Conservation (phyloP, 2,329 filamentous ascomycete genomes). For the Aspergillus hortae region DNA sequence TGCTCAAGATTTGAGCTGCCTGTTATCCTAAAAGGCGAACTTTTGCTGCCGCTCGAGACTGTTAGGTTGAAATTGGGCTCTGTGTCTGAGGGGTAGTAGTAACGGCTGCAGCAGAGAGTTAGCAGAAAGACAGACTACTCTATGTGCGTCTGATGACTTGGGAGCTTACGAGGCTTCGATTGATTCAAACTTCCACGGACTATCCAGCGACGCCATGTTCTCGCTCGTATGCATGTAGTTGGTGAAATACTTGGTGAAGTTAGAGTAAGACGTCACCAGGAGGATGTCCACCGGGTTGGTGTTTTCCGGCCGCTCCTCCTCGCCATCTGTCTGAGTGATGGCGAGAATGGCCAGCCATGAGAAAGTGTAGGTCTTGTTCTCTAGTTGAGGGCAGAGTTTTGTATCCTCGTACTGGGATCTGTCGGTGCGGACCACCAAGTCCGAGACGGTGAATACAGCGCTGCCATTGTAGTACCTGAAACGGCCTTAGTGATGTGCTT, state of each 20-base stretch:
- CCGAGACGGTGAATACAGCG: background rate
- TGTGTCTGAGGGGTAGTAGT: background rate
- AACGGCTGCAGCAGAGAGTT: background rate
- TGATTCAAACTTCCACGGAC: background rate
- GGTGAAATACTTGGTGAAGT: background rate
- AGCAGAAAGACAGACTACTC: no score
- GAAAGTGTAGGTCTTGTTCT: background rate
- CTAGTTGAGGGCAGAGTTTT: background rate
- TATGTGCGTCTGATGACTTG: no score
- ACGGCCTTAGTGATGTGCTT: background rate
- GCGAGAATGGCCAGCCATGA: background rate
- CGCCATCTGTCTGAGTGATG: background rate
- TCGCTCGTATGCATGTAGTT: background rate
- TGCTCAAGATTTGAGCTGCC: background rate
- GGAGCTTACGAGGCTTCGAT: background rate
- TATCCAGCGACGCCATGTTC: background rate
- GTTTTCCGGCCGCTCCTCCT: background rate
- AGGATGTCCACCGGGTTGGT: background rate
- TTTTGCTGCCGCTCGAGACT: background rate
- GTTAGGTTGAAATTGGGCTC: constrained; percentile 5
- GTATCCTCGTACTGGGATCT: background rate
- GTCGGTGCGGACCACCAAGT: background rate
- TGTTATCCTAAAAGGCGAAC: background rate
- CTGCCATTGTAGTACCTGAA: constrained; percentile 10
- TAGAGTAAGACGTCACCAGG: background rate